A percentile compares a stretch with the other conserved stretches of the same genome.
These are phyloP conservation scores for Apiospora pterosperma DNA, from an alignment of 2,329 filamentous ascomycete genomes.

Conservation along the genomic window DNA sequence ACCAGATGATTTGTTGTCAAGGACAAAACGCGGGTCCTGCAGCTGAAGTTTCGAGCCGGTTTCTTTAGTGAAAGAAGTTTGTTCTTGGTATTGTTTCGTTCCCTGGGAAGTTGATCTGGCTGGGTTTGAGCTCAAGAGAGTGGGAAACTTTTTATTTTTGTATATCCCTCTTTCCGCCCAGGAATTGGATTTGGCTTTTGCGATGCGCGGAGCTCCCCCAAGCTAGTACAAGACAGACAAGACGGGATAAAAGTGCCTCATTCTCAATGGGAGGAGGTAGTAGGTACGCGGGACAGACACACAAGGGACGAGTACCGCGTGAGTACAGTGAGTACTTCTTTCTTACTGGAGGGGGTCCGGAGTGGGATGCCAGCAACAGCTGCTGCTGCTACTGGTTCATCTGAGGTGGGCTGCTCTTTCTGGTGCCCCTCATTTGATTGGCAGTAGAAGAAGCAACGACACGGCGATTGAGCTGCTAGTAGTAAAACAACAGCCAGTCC, in stretches of 20 bases:
- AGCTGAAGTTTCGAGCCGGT: slow-evolving; percentile 5
- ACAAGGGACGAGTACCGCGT: not conserved
- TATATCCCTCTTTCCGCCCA: not conserved
- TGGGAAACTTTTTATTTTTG: slow-evolving; percentile 2
- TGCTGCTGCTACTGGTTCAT: not conserved
- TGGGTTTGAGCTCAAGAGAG: not conserved
- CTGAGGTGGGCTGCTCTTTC: not conserved
- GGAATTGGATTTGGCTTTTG: slow-evolving; percentile 2
- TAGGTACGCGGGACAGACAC: not conserved
- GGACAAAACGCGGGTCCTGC: slow-evolving; percentile 5
- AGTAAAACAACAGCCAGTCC: not conserved
- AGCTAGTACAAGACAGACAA: slow-evolving; percentile 4
- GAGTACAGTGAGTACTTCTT: not conserved
- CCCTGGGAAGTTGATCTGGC: not conserved
- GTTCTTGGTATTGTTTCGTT: slow-evolving; percentile 1
- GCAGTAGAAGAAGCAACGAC: not conserved
- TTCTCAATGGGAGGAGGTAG: not conserved
- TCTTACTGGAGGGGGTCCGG: not conserved
- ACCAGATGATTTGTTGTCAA: slow-evolving; percentile 1
- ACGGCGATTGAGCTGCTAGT: not conserved
- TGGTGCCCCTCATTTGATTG: not conserved
- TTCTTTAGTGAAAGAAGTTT: not conserved
- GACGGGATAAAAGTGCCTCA: not conserved
- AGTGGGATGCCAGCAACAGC: not conserved
- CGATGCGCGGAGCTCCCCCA: slow-evolving; percentile 1